Conservation (phyloP, 1,139 yeast species). For the Pichia sp. region DNA sequence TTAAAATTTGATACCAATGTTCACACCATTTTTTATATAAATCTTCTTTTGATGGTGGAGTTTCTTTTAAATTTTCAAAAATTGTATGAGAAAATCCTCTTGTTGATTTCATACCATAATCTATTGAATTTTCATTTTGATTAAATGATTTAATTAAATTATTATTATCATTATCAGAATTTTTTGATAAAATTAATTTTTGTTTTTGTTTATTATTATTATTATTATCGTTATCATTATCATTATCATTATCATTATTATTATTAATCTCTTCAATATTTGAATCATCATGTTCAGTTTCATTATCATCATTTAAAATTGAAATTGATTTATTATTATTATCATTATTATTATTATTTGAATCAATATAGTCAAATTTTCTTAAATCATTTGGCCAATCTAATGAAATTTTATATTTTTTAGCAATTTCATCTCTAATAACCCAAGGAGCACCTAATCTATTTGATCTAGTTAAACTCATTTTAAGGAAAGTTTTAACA, state of each 20-base stretch:
- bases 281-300: constrained; percentile 2
- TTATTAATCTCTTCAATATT: background rate
- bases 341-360: background rate
- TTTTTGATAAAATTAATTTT: background rate
- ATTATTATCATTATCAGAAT: background rate
- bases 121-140: constrained; percentile 5
- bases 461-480: constrained; percentile 74
- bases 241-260: constrained; percentile 2
- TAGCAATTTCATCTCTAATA: constrained; percentile 72
- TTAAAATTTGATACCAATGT: constrained; percentile 29
- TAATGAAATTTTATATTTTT: constrained; percentile 51
- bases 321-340: background rate
- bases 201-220: background rate
- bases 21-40: constrained; percentile 29
- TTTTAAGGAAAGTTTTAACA: constrained; percentile 81
- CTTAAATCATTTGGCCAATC: constrained; percentile 45
- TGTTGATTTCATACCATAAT: constrained; percentile 14
- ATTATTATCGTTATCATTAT: background rate
- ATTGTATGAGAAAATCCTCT: constrained; percentile 17
- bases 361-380: constrained; percentile 19
- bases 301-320: constrained; percentile 4
- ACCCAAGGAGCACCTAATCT: constrained; percentile 97
- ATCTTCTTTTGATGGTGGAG: constrained; percentile 30
- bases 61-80: constrained; percentile 30
- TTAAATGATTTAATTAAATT: constrained; percentile 3